phyloP scores from a whole-genome alignment of 371 early-diverging fungal genomes.

The Capniomyces stellatus region DNA sequence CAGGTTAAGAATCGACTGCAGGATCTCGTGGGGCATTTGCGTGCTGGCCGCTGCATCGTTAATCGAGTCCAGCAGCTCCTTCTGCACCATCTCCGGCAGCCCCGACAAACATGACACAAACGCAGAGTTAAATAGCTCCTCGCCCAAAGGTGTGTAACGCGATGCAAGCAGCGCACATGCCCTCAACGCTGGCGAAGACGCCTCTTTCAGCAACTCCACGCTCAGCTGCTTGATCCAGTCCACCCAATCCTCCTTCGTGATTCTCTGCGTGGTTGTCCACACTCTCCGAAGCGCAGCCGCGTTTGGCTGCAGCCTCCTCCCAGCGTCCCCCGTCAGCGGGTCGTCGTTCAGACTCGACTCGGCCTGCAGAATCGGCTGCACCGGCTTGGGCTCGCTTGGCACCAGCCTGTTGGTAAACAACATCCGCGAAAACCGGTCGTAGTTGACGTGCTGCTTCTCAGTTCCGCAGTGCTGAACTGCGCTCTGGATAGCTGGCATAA shows the following conservation, averaged over 20 bases:
- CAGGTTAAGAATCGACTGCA: conserved; percentile 77
- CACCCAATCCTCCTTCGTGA: conserved; percentile 88
- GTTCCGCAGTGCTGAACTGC: conserved; percentile 21
- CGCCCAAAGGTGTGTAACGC: conserved; percentile 62
- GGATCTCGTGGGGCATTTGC: conserved; percentile 79
- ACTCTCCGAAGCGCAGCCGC: conserved; percentile 72
- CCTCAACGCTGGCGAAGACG: conserved; percentile 85
- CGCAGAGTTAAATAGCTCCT: conserved; percentile 90
- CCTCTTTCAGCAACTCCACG: conserved; percentile 86
- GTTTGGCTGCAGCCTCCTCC: conserved; percentile 60
- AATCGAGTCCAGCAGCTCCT: conserved; percentile 70
- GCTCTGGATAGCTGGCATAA: conserved; percentile 74
- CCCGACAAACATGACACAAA: conserved; percentile 96
- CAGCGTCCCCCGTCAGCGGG: background rate
- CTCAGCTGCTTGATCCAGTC: conserved; percentile 88
- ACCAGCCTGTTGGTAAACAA: conserved; percentile 11
- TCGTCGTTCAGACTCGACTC: background rate
- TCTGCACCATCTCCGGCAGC: conserved; percentile 76
- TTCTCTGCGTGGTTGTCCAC: conserved; percentile 81
- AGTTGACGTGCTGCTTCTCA: conserved; percentile 5
- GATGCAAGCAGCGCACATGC: conserved; percentile 74
- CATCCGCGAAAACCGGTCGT: conserved; percentile 11
- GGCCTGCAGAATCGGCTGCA: background rate
- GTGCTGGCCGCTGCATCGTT: conserved; percentile 71
- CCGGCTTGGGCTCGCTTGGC: conserved; percentile 7